Conservation (phyloP, 2,329 filamentous ascomycete genomes). For the Chalara sp. region DNA sequence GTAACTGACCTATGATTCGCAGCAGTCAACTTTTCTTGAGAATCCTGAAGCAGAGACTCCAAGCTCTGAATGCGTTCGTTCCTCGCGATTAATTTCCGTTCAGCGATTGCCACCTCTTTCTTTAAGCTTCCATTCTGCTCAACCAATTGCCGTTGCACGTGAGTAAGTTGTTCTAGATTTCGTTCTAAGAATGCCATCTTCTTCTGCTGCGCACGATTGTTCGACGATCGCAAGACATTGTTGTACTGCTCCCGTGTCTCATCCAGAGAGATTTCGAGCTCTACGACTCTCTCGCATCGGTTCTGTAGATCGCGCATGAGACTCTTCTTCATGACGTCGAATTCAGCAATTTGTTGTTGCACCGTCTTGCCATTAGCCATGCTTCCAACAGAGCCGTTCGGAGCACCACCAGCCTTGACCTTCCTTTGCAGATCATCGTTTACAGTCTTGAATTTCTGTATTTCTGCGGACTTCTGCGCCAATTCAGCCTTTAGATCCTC, state of each 20-base stretch:
- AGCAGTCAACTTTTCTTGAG: slow-evolving; percentile 95
- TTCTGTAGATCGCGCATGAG: slow-evolving; percentile 98
- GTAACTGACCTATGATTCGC: slow-evolving; percentile 86
- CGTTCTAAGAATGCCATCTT: slow-evolving; percentile 99
- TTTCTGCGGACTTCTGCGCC: slow-evolving; percentile 71
- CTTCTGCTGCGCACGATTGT: slow-evolving; percentile 98
- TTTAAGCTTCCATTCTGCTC: slow-evolving; percentile 96
- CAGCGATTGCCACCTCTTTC: slow-evolving; percentile 98
- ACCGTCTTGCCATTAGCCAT: slow-evolving; percentile 80
- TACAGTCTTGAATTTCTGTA: slow-evolving; percentile 70
- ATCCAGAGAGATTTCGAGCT: slow-evolving; percentile 95
- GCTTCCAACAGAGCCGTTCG: slow-evolving; percentile 50
- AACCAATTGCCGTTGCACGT: slow-evolving; percentile 94
- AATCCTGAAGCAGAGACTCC: slow-evolving; percentile 87
- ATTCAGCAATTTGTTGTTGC: slow-evolving; percentile 96
- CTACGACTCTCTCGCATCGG: slow-evolving; percentile 93
- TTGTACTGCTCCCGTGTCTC: slow-evolving; percentile 99
- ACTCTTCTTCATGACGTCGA: slow-evolving; percentile 99
- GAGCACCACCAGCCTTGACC: slow-evolving; percentile 56
- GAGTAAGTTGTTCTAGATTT: slow-evolving; percentile 94
- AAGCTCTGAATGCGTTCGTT: slow-evolving; percentile 96
- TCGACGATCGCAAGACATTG: slow-evolving; percentile 91
- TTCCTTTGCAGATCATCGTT: slow-evolving; percentile 74
- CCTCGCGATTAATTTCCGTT: slow-evolving; percentile 90
- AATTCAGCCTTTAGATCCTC: slow-evolving; percentile 74